Conservation (phyloP, 768 basidiomycete genomes). For the Suillus alpinus region DNA sequence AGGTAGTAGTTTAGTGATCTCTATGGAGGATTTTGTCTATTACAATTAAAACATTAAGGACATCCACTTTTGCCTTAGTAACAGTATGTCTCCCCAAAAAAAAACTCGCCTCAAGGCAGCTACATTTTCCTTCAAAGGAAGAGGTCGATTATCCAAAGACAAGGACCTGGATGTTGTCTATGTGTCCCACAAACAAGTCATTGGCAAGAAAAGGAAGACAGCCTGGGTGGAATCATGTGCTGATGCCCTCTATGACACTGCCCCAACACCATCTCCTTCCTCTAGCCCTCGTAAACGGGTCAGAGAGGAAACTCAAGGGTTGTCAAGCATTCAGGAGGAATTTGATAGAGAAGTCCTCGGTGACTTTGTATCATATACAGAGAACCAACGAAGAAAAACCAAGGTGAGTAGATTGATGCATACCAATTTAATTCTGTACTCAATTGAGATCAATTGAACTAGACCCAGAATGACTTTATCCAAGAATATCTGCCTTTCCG, state of each 20-base stretch:
- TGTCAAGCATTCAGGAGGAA: neutral
- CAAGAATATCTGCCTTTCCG: neutral
- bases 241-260: neutral
- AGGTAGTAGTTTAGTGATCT: no score
- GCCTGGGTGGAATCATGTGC: neutral
- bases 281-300: neutral
- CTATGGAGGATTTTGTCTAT: no score
- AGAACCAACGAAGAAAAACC: neutral
- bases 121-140: neutral
- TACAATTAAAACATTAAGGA: neutral
- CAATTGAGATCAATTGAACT: neutral
- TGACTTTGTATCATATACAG: neutral
- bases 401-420: neutral
- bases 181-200: neutral
- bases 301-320: neutral
- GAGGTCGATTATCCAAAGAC: neutral
- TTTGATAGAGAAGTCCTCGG: neutral
- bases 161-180: neutral
- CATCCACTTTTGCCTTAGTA: neutral
- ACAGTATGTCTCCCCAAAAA: neutral
- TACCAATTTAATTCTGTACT: neutral
- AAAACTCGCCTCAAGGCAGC: neutral
- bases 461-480: slow-evolving; percentile 9
- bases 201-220: neutral
- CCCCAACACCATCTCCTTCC: neutral